Evolutionary conservation across 2,329 filamentous ascomycete genomes (phyloP).

Genomic region (Chrysoporthe cubensis): DNA sequence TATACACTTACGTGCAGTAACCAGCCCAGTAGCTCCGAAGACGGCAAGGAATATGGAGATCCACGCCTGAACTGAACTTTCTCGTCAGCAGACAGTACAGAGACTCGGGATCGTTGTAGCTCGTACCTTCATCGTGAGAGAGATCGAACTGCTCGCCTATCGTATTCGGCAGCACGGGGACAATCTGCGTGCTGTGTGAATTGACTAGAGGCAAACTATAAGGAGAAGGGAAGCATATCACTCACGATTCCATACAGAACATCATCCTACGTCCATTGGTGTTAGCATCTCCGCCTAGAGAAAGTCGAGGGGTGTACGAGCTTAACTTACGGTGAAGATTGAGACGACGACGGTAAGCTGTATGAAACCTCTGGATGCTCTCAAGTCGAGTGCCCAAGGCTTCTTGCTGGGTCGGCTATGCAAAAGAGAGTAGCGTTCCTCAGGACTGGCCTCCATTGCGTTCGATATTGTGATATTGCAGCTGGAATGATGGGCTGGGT

Average conservation of each 20-base stretch:
- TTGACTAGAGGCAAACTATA: not conserved
- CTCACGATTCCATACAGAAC: constrained; percentile 10
- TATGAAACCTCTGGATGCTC: constrained; percentile 10
- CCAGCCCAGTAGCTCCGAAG: constrained; percentile 14
- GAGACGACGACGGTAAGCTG: constrained; percentile 6
- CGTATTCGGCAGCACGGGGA: constrained; percentile 10
- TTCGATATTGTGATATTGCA: not conserved
- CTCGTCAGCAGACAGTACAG: constrained; percentile 8
- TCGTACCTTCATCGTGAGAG: constrained; percentile 11
- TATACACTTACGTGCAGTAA: constrained; percentile 6
- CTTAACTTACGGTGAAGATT: constrained; percentile 4
- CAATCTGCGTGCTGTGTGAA: not conserved
- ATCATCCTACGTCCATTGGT: not conserved
- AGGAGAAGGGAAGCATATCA: not conserved
- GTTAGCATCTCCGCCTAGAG: not conserved
- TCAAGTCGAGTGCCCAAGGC: not conserved
- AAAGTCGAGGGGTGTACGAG: not conserved
- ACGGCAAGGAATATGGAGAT: constrained; percentile 21
- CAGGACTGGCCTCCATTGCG: not conserved
- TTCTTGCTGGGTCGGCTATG: not conserved
- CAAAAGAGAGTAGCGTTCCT: not conserved
- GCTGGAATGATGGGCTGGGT: not conserved
- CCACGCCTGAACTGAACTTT: constrained; percentile 15
- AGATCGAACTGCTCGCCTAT: constrained; percentile 10
- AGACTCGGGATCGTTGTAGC: not conserved